Conservation (phyloP, 2,329 filamentous ascomycete species). For the Cadophora sp. region DNA sequence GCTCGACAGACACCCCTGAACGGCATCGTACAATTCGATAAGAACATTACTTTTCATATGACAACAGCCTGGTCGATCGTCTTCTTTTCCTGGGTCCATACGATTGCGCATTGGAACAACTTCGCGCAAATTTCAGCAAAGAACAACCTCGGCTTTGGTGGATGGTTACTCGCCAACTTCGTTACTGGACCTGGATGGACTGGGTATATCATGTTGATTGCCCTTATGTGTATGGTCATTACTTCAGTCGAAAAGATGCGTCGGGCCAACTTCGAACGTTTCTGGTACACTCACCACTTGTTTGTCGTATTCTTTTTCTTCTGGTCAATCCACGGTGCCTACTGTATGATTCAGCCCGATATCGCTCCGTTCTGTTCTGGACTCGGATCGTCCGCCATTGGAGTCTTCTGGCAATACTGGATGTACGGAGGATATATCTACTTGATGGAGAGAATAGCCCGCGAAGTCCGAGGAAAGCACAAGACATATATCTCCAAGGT, state of each 20-base stretch:
- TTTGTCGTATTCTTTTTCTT: constrained; percentile 90
- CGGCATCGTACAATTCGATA: constrained; percentile 87
- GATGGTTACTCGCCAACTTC: constrained; percentile 79
- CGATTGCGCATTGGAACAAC: constrained; percentile 87
- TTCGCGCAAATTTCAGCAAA: constrained; percentile 77
- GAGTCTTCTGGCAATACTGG: constrained; percentile 92
- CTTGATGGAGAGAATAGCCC: constrained; percentile 77
- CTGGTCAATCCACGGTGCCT: constrained; percentile 88
- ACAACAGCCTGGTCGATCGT: constrained; percentile 86
- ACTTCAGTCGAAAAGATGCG: constrained; percentile 81
- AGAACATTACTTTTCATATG: constrained; percentile 90
- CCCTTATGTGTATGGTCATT: constrained; percentile 78
- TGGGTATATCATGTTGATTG: constrained; percentile 82
- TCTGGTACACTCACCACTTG: constrained; percentile 91
- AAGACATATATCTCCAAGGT: constrained; percentile 90
- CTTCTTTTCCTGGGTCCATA: constrained; percentile 88
- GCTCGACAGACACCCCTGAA: constrained; percentile 82
- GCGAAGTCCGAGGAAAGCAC: constrained; percentile 80
- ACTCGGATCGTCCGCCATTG: constrained; percentile 68
- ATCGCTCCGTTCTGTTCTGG: constrained; percentile 79
- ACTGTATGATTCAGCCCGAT: constrained; percentile 90
- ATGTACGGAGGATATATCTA: constrained; percentile 84
- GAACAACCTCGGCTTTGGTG: constrained; percentile 79
- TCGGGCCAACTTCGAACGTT: constrained; percentile 84
- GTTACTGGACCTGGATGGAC: constrained; percentile 84